Conservation (phyloP, 208 protist genomes). For the Crithidia acanthocephali region DNA sequence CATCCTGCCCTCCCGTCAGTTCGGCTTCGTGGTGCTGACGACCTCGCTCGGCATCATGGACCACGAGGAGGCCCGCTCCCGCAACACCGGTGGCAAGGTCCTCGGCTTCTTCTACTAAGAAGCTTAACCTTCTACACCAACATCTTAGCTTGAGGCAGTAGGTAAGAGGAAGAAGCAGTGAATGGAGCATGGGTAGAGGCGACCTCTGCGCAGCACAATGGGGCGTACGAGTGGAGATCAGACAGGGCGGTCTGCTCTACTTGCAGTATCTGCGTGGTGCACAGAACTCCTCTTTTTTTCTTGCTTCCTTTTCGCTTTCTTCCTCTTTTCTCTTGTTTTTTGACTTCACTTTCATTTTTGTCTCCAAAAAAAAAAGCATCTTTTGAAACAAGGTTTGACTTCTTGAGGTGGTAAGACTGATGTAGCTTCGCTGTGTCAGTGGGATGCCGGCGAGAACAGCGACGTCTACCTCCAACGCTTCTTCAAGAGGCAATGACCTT, state of each 20-base stretch:
- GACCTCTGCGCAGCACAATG: neutral
- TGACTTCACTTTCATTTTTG: neutral
- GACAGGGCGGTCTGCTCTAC: neutral
- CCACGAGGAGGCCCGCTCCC: slow-evolving; percentile 99
- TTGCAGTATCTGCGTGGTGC: neutral
- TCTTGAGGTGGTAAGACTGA: too few relatives aligned
- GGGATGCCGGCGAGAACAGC: too few relatives aligned
- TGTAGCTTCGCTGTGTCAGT: too few relatives aligned
- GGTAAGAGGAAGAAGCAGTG: neutral
- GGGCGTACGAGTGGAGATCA: neutral
- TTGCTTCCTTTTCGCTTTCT: neutral
- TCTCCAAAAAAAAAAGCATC: too few relatives aligned
- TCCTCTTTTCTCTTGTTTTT: slow-evolving; percentile 5
- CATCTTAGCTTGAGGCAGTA: slow-evolving; percentile 22
- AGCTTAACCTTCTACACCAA: neutral
- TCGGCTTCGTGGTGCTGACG: slow-evolving; percentile 99
- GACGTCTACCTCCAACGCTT: too few relatives aligned
- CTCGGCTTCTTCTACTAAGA: slow-evolving; percentile 99
- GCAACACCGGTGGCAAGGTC: slow-evolving; percentile 99
- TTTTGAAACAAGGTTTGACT: too few relatives aligned
- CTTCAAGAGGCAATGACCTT: too few relatives aligned
- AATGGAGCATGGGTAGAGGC: neutral
- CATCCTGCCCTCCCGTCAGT: slow-evolving; percentile 99
- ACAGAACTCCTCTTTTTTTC: neutral
- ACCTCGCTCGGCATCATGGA: slow-evolving; percentile 99